phyloP scores from a whole-genome alignment of 2,329 filamentous ascomycete genomes.

The Claviceps arundinis region DNA sequence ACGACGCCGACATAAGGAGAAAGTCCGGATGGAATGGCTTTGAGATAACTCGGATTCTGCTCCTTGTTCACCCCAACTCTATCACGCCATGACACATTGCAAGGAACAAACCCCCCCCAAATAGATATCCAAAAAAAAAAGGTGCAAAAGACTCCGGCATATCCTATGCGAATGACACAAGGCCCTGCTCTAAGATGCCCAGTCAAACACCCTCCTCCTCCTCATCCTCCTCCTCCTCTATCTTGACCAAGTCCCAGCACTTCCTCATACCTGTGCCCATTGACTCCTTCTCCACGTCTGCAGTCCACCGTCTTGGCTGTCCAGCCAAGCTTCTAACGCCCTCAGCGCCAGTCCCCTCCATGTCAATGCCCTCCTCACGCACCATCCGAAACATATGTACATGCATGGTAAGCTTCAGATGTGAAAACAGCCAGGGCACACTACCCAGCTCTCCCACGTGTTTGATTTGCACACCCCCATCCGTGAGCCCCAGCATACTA shows the following conservation, averaged over 20 bases:
- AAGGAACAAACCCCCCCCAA: too few relatives aligned
- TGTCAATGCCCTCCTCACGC: conserved; percentile 2
- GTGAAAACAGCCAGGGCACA: conserved; percentile 45
- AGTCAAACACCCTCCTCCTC: neutral
- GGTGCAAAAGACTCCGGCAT: too few relatives aligned
- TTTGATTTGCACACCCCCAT: conserved; percentile 10
- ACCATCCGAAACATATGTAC: conserved; percentile 35
- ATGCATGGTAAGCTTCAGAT: conserved; percentile 43
- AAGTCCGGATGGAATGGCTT: too few relatives aligned
- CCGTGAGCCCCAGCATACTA: neutral
- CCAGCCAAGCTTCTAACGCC: neutral
- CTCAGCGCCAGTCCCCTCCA: neutral
- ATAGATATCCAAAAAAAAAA: too few relatives aligned
- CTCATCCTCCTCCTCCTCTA: conserved; percentile 6
- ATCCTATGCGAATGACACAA: too few relatives aligned
- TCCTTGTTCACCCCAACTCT: too few relatives aligned
- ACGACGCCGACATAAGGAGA: too few relatives aligned
- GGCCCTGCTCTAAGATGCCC: too few relatives aligned
- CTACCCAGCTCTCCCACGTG: conserved; percentile 32
- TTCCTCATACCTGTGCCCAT: conserved; percentile 48
- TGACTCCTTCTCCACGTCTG: conserved; percentile 32
- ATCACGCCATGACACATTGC: too few relatives aligned
- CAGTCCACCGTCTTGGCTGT: conserved; percentile 16
- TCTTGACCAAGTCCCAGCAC: conserved; percentile 35
- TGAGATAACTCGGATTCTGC: too few relatives aligned